Conservation (phyloP, 2,329 filamentous ascomycete genomes). For the Claviceps sp. region DNA sequence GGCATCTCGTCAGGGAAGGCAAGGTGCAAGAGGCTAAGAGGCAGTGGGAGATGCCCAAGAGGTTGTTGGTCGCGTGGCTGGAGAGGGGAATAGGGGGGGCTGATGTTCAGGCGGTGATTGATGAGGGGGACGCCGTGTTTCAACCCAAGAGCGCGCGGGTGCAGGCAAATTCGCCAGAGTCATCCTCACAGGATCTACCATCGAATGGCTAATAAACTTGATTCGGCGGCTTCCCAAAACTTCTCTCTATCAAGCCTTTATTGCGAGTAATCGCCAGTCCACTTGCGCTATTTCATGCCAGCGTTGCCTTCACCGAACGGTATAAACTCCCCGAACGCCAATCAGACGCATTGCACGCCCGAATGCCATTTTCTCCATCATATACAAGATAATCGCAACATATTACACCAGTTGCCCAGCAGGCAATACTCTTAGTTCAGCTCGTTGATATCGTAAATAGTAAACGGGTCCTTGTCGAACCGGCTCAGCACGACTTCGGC, state of each 20-base stretch:
- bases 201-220: conserved; percentile 6
- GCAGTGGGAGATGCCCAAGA: conserved; percentile 41
- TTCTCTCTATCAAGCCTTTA: background rate
- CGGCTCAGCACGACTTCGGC: conserved; percentile 63
- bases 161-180: background rate
- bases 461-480: conserved; percentile 77
- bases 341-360: background rate
- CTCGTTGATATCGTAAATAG: conserved; percentile 46
- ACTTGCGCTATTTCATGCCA: background rate
- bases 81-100: conserved; percentile 39
- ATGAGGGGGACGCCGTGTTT: conserved; percentile 40
- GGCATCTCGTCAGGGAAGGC: conserved; percentile 43
- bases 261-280: background rate
- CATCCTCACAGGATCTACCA: conserved; percentile 6
- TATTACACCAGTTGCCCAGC: background rate
- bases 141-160: conserved; percentile 6
- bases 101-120: conserved; percentile 39
- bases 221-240: background rate
- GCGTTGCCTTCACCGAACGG: background rate
- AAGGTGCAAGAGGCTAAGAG: conserved; percentile 45
- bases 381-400: background rate
- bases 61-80: conserved; percentile 39
- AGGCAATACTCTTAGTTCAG: conserved; percentile 13
- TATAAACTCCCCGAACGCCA: background rate
- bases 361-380: background rate